Percentiles rank a stretch among this genome's conserved stretches.
phyloP scores from a whole-genome alignment of 768 basidiomycete genomes.

The Sporobolomyces pararoseus region DNA sequence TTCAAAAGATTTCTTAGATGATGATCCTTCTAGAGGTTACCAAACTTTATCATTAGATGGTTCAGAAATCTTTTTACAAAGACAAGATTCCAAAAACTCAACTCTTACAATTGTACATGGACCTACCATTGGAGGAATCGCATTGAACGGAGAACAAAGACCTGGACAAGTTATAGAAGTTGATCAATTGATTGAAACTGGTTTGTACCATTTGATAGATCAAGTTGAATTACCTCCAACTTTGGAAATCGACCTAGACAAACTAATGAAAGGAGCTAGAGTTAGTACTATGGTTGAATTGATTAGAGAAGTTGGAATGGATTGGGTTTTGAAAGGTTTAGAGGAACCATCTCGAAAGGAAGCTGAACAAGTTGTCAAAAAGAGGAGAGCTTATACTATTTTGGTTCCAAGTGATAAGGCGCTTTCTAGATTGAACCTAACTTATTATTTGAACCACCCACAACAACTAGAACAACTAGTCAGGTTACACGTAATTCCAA shows the following conservation, averaged over 20 bases:
- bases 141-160: constrained; percentile 50
- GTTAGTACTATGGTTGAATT: constrained; percentile 82
- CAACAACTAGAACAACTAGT: constrained; percentile 27
- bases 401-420: constrained; percentile 89
- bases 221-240: constrained; percentile 63
- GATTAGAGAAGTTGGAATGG: constrained; percentile 76
- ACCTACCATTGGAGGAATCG: constrained; percentile 4
- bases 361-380: constrained; percentile 17
- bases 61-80: constrained; percentile 58
- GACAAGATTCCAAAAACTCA: neutral
- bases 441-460: constrained; percentile 47
- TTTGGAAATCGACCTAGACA: constrained; percentile 74
- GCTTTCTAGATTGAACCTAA: constrained; percentile 81
- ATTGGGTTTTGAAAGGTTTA: constrained; percentile 82
- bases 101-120: neutral
- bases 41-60: constrained; percentile 71
- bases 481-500: constrained; percentile 32
- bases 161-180: constrained; percentile 45
- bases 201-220: constrained; percentile 79
- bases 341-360: constrained; percentile 49
- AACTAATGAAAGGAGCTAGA: constrained; percentile 82
- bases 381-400: constrained; percentile 67
- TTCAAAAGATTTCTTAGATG: constrained; percentile 55
- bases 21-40: constrained; percentile 51
- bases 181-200: constrained; percentile 76